A percentile compares a stretch with the other conserved stretches of the same genome.
These are phyloP conservation scores for Gentiana macrophylla DNA, from an alignment of 257 asterid genomes.

Conservation along the genomic window DNA sequence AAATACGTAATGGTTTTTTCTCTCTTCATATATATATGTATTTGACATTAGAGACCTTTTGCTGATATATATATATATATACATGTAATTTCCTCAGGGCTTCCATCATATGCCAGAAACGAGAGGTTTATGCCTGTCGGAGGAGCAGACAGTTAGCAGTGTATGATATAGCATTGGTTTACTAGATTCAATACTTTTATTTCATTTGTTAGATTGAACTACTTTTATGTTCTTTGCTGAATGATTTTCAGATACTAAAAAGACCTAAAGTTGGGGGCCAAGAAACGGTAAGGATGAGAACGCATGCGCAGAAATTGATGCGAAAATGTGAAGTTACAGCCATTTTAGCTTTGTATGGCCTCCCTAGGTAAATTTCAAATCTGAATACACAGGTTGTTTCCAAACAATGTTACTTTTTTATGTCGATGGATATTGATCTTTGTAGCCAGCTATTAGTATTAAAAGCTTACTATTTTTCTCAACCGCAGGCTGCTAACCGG, in stretches of 20 bases:
- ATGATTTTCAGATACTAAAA: conserved; percentile 42
- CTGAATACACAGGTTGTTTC: too few species aligned
- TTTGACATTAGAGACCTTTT: background rate
- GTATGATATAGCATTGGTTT: conserved; percentile 31
- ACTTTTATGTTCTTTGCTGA: background rate
- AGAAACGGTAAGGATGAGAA: conserved; percentile 67
- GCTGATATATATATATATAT: conserved; percentile 7
- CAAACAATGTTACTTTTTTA: too few species aligned
- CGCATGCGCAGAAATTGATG: conserved; percentile 73
- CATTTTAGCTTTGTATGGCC: conserved; percentile 86
- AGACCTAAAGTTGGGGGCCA: conserved; percentile 79
- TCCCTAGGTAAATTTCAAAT: conserved; percentile 59
- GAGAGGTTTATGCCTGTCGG: conserved; percentile 93
- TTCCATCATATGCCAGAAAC: conserved; percentile 98
- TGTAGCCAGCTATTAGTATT: background rate
- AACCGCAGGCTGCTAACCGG: conserved; percentile 80
- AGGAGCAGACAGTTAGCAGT: conserved; percentile 92
- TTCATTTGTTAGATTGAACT: background rate
- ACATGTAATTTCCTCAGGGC: conserved; percentile 37
- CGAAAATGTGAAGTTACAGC: conserved; percentile 95
- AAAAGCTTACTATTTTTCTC: conserved; percentile 1
- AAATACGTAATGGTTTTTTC: conserved; percentile 44
- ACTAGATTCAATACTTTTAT: background rate
- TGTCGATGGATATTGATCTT: too few species aligned
- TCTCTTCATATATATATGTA: background rate